Percentiles rank a stretch among this genome's conserved stretches.
These are phyloP conservation scores for Tolypocladium inflatum DNA, from an alignment of 2,329 filamentous ascomycete species.

Conservation along the genomic window DNA sequence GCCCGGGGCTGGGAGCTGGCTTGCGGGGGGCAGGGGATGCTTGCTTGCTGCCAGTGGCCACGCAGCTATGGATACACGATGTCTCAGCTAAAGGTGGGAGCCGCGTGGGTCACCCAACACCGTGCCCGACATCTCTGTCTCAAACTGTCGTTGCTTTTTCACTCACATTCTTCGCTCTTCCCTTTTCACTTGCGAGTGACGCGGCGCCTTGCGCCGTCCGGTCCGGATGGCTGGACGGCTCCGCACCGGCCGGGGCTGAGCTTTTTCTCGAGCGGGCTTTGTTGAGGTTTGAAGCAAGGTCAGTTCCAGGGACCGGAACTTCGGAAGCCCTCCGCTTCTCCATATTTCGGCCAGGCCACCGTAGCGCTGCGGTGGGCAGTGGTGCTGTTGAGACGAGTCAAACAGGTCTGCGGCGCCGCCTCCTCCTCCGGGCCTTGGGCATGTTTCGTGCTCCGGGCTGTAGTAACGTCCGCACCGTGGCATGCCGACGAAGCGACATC, in stretches of 20 bases:
- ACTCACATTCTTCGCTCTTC: background rate
- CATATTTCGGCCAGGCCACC: background rate
- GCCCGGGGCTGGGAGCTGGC: background rate
- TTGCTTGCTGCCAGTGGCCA: background rate
- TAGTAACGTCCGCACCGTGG: background rate
- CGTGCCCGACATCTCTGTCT: background rate
- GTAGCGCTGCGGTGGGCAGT: background rate
- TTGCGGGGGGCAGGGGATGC: background rate
- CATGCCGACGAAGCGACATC: background rate
- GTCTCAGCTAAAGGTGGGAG: background rate
- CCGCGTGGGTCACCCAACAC: conserved; percentile 1
- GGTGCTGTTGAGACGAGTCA: background rate
- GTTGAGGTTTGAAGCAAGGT: background rate
- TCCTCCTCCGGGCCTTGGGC: background rate
- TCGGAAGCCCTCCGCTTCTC: background rate
- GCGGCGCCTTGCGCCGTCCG: background rate
- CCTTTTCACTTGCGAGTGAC: background rate
- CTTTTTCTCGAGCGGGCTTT: background rate
- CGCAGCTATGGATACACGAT: background rate
- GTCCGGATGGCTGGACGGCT: conserved; percentile 1
- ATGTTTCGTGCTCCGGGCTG: background rate
- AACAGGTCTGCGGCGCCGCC: background rate
- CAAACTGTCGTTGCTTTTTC: background rate
- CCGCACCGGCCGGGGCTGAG: background rate
- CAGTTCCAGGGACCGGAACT: background rate